A percentile compares a stretch with the other conserved stretches of the same genome.
Conservation (phyloP, 2,329 filamentous ascomycete genomes). For the Cadophora sp. region DNA sequence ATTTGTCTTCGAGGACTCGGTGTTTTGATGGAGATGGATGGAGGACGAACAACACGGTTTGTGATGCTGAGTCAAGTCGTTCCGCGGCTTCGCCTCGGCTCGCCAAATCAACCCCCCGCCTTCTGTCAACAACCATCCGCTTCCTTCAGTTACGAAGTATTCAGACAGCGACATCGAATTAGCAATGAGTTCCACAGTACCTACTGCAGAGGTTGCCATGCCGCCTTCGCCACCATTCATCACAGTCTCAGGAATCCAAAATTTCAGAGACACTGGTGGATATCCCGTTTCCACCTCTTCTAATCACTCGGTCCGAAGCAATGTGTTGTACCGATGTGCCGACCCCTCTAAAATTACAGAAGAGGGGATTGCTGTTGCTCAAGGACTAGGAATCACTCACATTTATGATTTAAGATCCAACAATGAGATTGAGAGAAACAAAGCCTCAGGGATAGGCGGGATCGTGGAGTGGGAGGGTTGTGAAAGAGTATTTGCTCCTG, state of each 20-base stretch:
- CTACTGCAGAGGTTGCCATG: constrained; percentile 6
- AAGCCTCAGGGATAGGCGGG: constrained; percentile 45
- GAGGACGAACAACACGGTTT: background rate
- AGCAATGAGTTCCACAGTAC: constrained; percentile 24
- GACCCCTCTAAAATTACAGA: constrained; percentile 66
- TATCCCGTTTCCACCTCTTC: constrained; percentile 53
- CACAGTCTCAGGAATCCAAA: constrained; percentile 63
- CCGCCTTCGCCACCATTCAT: constrained; percentile 56
- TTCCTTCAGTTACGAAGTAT: background rate
- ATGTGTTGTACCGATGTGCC: constrained; percentile 70
- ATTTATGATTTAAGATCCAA: constrained; percentile 73
- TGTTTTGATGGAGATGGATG: background rate
- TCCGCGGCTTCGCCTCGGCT: constrained; percentile 19
- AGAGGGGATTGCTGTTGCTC: constrained; percentile 59
- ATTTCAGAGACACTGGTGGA: constrained; percentile 73
- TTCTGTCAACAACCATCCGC: constrained; percentile 17
- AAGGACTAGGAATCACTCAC: constrained; percentile 63
- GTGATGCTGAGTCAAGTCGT: constrained; percentile 12
- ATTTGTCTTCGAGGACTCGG: background rate
- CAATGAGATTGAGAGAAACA: constrained; percentile 60
- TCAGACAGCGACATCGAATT: background rate
- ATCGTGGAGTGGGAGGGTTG: constrained; percentile 58
- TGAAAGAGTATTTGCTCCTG: constrained; percentile 64
- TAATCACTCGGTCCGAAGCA: constrained; percentile 54
- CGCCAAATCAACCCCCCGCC: constrained; percentile 18